Evolutionary conservation across 805 yeast species (phyloP).

Genomic region (Yamadazyma kitorensis): DNA sequence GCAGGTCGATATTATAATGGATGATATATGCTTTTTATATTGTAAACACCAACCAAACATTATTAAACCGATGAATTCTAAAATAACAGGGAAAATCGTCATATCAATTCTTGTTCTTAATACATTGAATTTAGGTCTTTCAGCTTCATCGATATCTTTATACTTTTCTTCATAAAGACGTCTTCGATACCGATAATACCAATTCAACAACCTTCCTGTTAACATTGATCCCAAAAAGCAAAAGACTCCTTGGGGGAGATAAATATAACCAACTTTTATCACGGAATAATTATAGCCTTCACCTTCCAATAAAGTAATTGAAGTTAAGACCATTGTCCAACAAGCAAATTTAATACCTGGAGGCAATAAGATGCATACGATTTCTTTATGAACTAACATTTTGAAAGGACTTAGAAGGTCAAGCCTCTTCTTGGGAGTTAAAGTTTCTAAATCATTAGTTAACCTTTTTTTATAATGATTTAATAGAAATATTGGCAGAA

Average conservation of each 20-base stretch:
- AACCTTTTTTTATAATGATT: slow-evolving; percentile 25
- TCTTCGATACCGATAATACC: slow-evolving; percentile 39
- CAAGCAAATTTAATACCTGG: slow-evolving; percentile 61
- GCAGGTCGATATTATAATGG: slow-evolving; percentile 57
- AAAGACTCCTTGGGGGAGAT: slow-evolving; percentile 71
- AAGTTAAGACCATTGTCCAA: slow-evolving; percentile 70
- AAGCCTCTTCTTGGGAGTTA: slow-evolving; percentile 14
- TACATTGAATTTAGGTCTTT: slow-evolving; percentile 49
- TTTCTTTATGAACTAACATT: slow-evolving; percentile 43
- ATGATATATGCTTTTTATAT: slow-evolving; percentile 44
- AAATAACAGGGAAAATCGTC: slow-evolving; percentile 27
- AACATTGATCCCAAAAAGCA: slow-evolving; percentile 58
- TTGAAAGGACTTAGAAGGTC: slow-evolving; percentile 37
- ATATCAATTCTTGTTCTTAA: slow-evolving; percentile 54
- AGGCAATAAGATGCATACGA: slow-evolving; percentile 50
- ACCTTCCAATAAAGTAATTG: slow-evolving; percentile 51
- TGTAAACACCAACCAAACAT: slow-evolving; percentile 74
- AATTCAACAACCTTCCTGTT: slow-evolving; percentile 58
- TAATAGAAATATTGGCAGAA: slow-evolving; percentile 43
- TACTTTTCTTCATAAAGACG: slow-evolving; percentile 23
- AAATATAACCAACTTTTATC: slow-evolving; percentile 65
- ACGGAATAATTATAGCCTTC: slow-evolving; percentile 48
- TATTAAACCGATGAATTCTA: slow-evolving; percentile 30
- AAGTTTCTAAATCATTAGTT: slow-evolving; percentile 25
- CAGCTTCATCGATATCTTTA: slow-evolving; percentile 7